Conservation (phyloP, 2,329 filamentous ascomycete species). For the Aspergillus hiratsukae region DNA sequence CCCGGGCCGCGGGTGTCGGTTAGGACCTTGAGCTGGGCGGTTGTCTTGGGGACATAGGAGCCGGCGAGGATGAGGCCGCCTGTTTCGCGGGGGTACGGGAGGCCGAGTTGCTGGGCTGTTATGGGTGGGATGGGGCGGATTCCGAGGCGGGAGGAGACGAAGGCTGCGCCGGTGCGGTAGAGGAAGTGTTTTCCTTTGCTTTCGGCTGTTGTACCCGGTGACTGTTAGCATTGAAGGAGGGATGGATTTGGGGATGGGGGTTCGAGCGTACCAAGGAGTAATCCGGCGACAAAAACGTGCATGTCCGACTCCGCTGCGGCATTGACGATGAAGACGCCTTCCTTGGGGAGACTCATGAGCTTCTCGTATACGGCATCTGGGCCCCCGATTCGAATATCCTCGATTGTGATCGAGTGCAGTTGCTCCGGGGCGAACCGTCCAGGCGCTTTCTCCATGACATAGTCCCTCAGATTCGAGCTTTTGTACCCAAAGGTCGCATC, state of each 20-base stretch:
- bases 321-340: conserved; percentile 49
- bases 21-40: conserved; percentile 48
- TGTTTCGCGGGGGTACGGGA: conserved; percentile 27
- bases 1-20: conserved; percentile 35
- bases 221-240: neutral
- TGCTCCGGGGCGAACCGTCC: conserved; percentile 37
- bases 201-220: conserved; percentile 21
- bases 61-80: conserved; percentile 55
- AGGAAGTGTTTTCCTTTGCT: conserved; percentile 41
- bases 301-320: conserved; percentile 53
- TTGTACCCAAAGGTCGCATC: conserved; percentile 57
- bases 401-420: conserved; percentile 43
- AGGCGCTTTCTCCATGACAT: conserved; percentile 52
- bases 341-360: conserved; percentile 34
- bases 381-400: conserved; percentile 47
- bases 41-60: conserved; percentile 58
- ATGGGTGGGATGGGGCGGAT: conserved; percentile 51
- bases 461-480: conserved; percentile 51
- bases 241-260: neutral
- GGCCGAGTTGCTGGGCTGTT: conserved; percentile 41
- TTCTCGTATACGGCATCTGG: conserved; percentile 40
- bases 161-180: conserved; percentile 45
- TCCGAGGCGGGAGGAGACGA: conserved; percentile 49
- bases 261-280: conserved; percentile 36
- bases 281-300: conserved; percentile 50